A percentile compares a stretch with the other conserved stretches of the same genome.
These are phyloP conservation scores for Malus domestica DNA, from an alignment of 306 rosid genomes.

Conservation along the genomic window ASM211411v1 NC_041794.1:35513501-35514000, in stretches of 20 bases:
- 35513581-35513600: background rate
- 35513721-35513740: background rate
- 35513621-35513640: background rate
- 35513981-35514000: background rate
- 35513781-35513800: background rate
- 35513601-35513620: background rate
- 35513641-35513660: constrained; percentile 16
- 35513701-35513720: constrained; percentile 28
- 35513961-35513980: background rate
- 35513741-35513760: background rate
- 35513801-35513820: background rate
- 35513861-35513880: background rate
- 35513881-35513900: background rate
- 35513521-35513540: constrained; percentile 70
- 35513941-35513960: background rate
- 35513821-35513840: background rate
- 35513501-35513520: constrained; percentile 93
- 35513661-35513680: constrained; percentile 3
- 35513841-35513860: background rate
- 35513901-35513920: background rate
- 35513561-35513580: background rate
- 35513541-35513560: constrained; percentile 35
- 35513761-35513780: background rate
- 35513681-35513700: constrained; percentile 28
- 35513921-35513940: background rate